Base-by-base conservation (phyloP, 345 rosid genomes). In the Barbarea vulgaris region DNA sequence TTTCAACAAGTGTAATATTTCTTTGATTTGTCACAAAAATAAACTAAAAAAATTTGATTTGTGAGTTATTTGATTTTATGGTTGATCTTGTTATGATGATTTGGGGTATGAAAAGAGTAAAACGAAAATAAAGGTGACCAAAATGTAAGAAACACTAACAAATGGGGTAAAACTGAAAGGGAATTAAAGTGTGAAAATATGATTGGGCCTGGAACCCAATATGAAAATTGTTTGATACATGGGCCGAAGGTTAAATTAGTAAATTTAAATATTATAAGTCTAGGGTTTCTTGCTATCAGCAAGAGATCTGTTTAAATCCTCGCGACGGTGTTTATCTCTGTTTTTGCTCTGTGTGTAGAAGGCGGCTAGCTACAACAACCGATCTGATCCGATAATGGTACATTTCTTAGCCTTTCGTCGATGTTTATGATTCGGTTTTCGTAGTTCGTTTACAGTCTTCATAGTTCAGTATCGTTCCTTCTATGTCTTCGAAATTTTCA, bases 371-470 rank as follows among this genome's bases (percentile, higher is more conserved):
- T 68, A 0, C 47, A 30, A 0, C 39, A 69, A 22, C 41, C 13
- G 64, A 61, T 51, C 14, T 50, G 75, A 61, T 51, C 14, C 41
- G 75, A 76, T 0, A 14, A 76, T 76, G 80, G 80, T 76, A 69
- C 74, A 0, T 4, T 39, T 19, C 21, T 18, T 7, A 0, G 2
- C 10, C 2, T 36, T 36, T 17, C 37, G 11, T 12, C 12, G 30
- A 64, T 33, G 9, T 6, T 11, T 14, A 17, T 9, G 31, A 7
- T 19, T 28, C 30, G 7, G 56, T 28, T 44, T 12, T 15, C 2
- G 1, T 46, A 28, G 57, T 15, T 34, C 28, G 37, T 48, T 11
- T 44, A 7, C 7, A 36, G 3, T 34, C 19, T 19, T 42, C 21
- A 10, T n/a, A 59, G 25, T 59, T 34, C 21, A n/a, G 27, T n/a